Percentiles rank a stretch among this genome's conserved stretches.
phyloP scores from a whole-genome alignment of 148 eudicot genomes.

The Linanthus parryae region DNA sequence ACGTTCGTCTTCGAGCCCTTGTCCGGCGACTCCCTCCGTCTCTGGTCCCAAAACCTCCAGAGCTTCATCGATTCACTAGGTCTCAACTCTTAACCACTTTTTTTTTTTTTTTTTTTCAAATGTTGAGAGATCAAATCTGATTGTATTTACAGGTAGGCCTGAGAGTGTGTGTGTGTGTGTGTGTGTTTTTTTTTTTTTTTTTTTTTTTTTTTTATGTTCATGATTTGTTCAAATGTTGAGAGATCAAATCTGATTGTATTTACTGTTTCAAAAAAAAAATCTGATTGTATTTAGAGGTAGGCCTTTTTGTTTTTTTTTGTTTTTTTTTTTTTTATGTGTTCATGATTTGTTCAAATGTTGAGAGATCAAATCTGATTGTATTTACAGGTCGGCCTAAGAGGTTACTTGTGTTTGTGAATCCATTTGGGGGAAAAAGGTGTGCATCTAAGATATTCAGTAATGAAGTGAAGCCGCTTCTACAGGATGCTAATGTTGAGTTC shows the following conservation, averaged over 20 bases:
- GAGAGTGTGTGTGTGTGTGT: neutral
- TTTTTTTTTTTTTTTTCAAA: neutral
- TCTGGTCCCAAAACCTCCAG: conserved; percentile 45
- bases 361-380: too few relatives aligned
- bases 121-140: too few relatives aligned
- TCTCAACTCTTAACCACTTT: conserved; percentile 10
- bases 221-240: neutral
- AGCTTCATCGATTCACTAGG: conserved; percentile 58
- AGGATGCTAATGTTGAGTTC: conserved; percentile 65
- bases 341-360: neutral
- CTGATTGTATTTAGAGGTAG: neutral
- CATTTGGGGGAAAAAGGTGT: conserved; percentile 76
- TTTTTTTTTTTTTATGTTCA: neutral
- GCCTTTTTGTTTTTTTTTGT: neutral
- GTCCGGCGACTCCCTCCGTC: conserved; percentile 21
- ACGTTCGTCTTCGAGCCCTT: conserved; percentile 39
- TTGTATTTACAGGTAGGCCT: too few relatives aligned
- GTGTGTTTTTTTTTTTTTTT: neutral
- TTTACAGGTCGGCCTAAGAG: conserved; percentile 71
- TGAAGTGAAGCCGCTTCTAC: conserved; percentile 68
- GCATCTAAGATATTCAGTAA: conserved; percentile 53
- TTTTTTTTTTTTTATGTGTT: conserved; percentile 3
- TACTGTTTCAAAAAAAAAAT: neutral
- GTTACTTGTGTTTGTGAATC: conserved; percentile 73
- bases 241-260: neutral